Evolutionary conservation across 1,284 basidiomycete species (phyloP).

Genomic region (Trametes pubescens): DNA sequence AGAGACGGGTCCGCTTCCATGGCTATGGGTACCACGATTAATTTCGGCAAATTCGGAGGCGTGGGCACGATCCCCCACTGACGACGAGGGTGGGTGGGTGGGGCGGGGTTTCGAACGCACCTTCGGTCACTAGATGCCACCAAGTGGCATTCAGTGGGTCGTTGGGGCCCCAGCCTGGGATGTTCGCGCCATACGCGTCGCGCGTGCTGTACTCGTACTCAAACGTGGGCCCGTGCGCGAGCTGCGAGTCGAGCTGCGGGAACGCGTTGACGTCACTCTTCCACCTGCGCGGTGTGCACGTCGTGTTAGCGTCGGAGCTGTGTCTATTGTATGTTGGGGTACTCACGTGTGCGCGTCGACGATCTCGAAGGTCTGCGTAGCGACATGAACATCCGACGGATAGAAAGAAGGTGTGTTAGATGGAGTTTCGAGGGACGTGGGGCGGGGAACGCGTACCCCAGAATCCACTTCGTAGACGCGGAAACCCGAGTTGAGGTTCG

Average conservation of each 20-base stretch:
- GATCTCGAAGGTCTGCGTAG: slow-evolving; percentile 71
- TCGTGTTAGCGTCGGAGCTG: slow-evolving; percentile 1
- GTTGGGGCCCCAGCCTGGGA: slow-evolving; percentile 66
- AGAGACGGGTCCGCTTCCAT: slow-evolving; percentile 70
- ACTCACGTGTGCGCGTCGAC: slow-evolving; percentile 77
- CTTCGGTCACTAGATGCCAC: slow-evolving; percentile 85
- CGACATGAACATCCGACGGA: neutral
- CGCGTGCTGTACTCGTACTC: slow-evolving; percentile 78
- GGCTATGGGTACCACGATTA: slow-evolving; percentile 46
- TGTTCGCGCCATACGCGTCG: slow-evolving; percentile 67
- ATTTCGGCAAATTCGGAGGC: neutral
- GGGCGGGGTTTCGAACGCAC: slow-evolving; percentile 45
- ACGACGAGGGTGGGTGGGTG: neutral
- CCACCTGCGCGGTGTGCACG: slow-evolving; percentile 55
- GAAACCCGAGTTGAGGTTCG: slow-evolving; percentile 82
- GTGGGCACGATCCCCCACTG: slow-evolving; percentile 11
- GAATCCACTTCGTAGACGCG: slow-evolving; percentile 84
- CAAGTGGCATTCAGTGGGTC: slow-evolving; percentile 86
- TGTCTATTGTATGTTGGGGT: slow-evolving; percentile 13
- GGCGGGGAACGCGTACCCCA: slow-evolving; percentile 54
- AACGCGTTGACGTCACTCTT: slow-evolving; percentile 67
- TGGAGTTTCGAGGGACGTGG: no score
- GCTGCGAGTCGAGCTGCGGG: slow-evolving; percentile 60
- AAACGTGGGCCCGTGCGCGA: slow-evolving; percentile 70
- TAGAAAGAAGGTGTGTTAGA: neutral